Percentiles rank a stretch among this genome's conserved stretches.
Evolutionary conservation across 495 filamentous ascomycete genomes (phyloP).

Genomic region (Podospora pseudocomata): DNA sequence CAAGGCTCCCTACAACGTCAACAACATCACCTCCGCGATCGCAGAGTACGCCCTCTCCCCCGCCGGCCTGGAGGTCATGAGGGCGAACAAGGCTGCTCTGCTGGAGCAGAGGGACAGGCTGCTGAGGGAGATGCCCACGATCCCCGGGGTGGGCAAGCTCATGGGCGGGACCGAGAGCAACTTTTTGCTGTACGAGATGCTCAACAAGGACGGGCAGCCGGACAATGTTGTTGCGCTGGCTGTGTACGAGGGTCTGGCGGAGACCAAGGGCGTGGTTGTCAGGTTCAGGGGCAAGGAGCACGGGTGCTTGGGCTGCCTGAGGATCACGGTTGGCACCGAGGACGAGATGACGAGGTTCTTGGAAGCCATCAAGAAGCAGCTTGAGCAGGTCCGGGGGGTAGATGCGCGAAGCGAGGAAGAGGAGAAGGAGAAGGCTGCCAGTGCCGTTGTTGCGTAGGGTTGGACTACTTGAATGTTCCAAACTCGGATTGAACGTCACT

Average conservation of each 20-base stretch:
- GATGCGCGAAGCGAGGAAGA: constrained; percentile 32
- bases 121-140: constrained; percentile 65
- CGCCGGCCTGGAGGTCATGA: constrained; percentile 68
- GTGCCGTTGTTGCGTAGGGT: not conserved
- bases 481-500: not conserved
- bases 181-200: constrained; percentile 84
- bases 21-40: constrained; percentile 77
- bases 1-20: constrained; percentile 95
- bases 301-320: constrained; percentile 81
- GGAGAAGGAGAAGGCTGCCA: constrained; percentile 28
- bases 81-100: constrained; percentile 60
- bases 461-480: not conserved
- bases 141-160: constrained; percentile 76
- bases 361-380: constrained; percentile 58
- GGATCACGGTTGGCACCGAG: constrained; percentile 91
- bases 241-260: constrained; percentile 79
- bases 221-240: constrained; percentile 73
- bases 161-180: constrained; percentile 78
- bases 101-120: constrained; percentile 73
- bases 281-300: constrained; percentile 88
- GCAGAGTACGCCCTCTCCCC: constrained; percentile 66
- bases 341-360: constrained; percentile 76
- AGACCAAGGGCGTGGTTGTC: constrained; percentile 86
- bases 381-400: constrained; percentile 11
- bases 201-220: constrained; percentile 67